Base-by-base conservation (phyloP, 495 filamentous ascomycete genomes). In the Penicillium canariense region DNA sequence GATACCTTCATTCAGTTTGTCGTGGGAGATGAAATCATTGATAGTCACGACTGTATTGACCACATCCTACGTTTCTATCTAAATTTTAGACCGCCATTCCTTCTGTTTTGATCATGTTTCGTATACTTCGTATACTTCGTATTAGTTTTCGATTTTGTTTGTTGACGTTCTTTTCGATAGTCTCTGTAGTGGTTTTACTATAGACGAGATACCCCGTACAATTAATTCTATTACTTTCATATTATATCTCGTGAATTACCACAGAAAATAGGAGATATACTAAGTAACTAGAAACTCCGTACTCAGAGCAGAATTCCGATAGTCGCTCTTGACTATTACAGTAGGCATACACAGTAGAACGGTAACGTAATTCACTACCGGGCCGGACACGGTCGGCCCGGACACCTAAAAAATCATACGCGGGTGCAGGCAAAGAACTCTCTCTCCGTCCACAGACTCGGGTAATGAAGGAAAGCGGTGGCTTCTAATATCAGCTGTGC, bases 1-100 rank as follows among this genome's bases (percentile, higher is more conserved):
- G 10, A 52, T 28, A 32, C 42, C 48, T 28, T 46, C 34, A 22
- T 52, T 57, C 10, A 10, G 40, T 35, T 42, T 57, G 40, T 48
- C 34, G 27, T 47, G 40, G 48, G 35, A 20, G 5, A 38, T 38
- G 20, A 18, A 17, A 7, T 18, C 35, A 20, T 38, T 38, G 35
- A 38, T 20, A 10, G 9, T 38, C 35, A 38, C 15, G 35, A 17
- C 35, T 38, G 35, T 17, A 38, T 38, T 38, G 17, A 38, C 35
- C 15, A 18, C 35, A 17, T 38, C 35, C 15, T 38, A 38, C 17
- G 12, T 38, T 3, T 38, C 17, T 10, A 6, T 38, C 35, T 38
- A 38, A 18, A 9, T 20, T 12, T 38, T 20, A 38, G 35, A 38
- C 35, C 35, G 35, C 35, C 15, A 38, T 1, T 20, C 17, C 35